Evolutionary conservation across 805 yeast species (phyloP).

Genomic region (Ogataea polymorpha): DNA sequence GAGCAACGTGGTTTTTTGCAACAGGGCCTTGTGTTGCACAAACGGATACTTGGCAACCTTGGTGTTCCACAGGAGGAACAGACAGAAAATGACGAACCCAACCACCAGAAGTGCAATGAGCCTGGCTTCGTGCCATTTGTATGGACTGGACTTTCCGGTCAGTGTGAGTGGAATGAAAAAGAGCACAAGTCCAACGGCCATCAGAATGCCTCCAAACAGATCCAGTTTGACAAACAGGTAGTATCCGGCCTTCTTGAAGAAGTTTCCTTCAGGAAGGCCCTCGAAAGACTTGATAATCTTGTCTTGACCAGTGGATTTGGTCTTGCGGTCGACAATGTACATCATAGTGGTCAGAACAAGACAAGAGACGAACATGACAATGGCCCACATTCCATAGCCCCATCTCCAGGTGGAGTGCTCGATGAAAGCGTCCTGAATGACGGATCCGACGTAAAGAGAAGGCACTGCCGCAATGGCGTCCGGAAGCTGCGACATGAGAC

Average conservation of each 20-base stretch:
- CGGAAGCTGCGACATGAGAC: conserved; percentile 3
- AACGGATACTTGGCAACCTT: conserved; percentile 3
- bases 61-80: conserved; percentile 5
- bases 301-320: neutral
- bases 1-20: neutral
- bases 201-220: conserved; percentile 1
- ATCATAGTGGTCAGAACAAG: conserved; percentile 1
- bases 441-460: conserved; percentile 1
- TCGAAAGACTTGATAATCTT: neutral
- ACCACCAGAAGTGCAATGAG: conserved; percentile 5
- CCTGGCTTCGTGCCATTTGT: conserved; percentile 3
- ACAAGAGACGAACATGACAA: conserved; percentile 3
- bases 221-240: conserved; percentile 4
- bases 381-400: conserved; percentile 7
- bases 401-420: conserved; percentile 8
- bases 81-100: conserved; percentile 3
- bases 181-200: conserved; percentile 1
- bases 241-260: neutral
- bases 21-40: neutral
- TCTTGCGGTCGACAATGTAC: conserved; percentile 1
- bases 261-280: neutral
- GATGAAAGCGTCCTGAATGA: conserved; percentile 5
- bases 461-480: conserved; percentile 5
- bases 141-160: conserved; percentile 2
- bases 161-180: conserved; percentile 2